These are phyloP conservation scores for Plenodomus lindquistii DNA, from an alignment of 2,329 filamentous ascomycete genomes.

Conservation along the genomic window DNA sequence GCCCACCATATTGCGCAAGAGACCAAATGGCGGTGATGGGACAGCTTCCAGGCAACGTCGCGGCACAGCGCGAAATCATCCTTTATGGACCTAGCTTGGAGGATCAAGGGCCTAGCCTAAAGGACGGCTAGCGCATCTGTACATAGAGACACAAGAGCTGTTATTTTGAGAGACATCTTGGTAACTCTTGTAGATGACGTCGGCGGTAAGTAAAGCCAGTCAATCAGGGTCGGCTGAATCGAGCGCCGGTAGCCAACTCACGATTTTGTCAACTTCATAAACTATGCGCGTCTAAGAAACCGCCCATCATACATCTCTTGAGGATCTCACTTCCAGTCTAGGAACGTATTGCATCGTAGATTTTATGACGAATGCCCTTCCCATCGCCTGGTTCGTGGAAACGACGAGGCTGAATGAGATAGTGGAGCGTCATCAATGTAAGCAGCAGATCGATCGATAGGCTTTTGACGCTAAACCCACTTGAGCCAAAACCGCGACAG, in stretches of 20 bases:
- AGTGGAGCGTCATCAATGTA: too few relatives aligned
- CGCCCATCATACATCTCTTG: too few relatives aligned
- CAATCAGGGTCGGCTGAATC: too few relatives aligned
- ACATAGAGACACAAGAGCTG: not conserved
- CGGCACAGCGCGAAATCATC: constrained; percentile 21
- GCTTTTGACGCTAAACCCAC: not conserved
- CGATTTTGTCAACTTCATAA: too few relatives aligned
- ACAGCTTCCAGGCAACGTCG: constrained; percentile 1
- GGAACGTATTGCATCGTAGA: too few relatives aligned
- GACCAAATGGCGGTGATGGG: not conserved
- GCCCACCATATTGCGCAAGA: constrained; percentile 20
- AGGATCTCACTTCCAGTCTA: too few relatives aligned
- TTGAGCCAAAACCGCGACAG: not conserved
- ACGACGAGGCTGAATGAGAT: too few relatives aligned
- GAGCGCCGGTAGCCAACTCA: too few relatives aligned
- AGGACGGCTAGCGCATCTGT: not conserved
- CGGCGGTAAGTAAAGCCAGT: not conserved
- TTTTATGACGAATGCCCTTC: too few relatives aligned
- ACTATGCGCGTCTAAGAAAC: too few relatives aligned
- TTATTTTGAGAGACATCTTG: too few relatives aligned
- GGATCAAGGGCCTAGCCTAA: not conserved
- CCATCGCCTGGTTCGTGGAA: too few relatives aligned
- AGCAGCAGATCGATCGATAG: not conserved
- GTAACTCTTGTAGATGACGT: not conserved
- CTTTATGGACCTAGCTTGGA: constrained; percentile 11